These are phyloP conservation scores for Ganoderma resinaceum DNA, from an alignment of 1,284 basidiomycete species.

Conservation along the genomic window DNA sequence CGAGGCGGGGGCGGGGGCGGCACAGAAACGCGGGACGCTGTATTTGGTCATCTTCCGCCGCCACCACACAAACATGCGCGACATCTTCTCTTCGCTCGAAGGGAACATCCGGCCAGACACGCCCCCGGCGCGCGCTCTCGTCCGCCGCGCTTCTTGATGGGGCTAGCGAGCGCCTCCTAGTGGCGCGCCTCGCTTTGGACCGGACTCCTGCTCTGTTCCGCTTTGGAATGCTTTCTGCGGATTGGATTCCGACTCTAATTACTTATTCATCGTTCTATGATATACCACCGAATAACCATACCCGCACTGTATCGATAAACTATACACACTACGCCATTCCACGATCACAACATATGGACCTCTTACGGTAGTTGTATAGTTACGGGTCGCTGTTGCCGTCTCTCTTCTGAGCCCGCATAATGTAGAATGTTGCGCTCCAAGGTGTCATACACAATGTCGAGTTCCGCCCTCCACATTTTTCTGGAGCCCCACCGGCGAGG, in stretches of 20 bases:
- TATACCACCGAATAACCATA: constrained; percentile 10
- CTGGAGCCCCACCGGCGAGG: neutral
- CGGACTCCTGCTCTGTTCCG: neutral
- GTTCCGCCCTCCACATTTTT: neutral
- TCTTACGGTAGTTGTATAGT: constrained; percentile 2
- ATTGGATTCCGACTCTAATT: neutral
- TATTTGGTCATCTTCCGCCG: constrained; percentile 31
- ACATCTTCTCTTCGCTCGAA: constrained; percentile 26
- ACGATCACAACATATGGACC: neutral
- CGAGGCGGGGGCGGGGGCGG: neutral
- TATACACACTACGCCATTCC: constrained; percentile 4
- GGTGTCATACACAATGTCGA: neutral
- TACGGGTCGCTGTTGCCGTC: constrained; percentile 2
- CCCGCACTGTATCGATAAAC: constrained; percentile 10
- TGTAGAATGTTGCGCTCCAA: constrained; percentile 7
- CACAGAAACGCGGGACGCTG: constrained; percentile 18
- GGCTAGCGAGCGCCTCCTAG: neutral
- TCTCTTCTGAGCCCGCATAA: neutral
- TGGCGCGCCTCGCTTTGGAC: neutral
- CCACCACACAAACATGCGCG: constrained; percentile 27
- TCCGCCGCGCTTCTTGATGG: constrained; percentile 14
- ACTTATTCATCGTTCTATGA: constrained; percentile 5
- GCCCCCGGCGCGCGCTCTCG: constrained; percentile 20
- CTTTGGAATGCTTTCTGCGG: constrained; percentile 5
- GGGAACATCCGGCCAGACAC: constrained; percentile 30